Base-by-base conservation (phyloP, 768 basidiomycete genomes). In the Multifurca ochricompacta region DNA sequence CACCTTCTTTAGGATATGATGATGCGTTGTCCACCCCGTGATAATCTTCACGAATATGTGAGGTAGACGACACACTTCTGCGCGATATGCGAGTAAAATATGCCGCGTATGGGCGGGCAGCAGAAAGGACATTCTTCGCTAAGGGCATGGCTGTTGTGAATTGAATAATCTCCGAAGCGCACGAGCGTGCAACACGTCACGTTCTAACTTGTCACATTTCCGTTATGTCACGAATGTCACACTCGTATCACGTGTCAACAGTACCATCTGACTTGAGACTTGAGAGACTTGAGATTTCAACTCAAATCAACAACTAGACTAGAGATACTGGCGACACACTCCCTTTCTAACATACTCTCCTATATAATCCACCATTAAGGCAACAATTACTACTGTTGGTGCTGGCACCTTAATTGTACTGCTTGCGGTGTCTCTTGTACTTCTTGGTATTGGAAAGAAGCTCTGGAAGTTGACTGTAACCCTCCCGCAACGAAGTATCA, bases 1-100 rank as follows among this genome's bases (percentile, higher is more conserved):
- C 53, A 83, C 87, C 78, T 77, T 89, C 85, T 54, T 72, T 70
- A 19, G 76, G 73, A 65, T 81, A 80, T 7, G 76, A 71, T 18
- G 73, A 69, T 30, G 68, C 68, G 27, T 74, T 69, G 60, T 70
- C 68, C 50, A 71, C 66, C 42, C 74, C 68, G 54, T 79, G 72
- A 51, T 74, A 62, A 58, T 75, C 68, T 62, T 73, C 67, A 50
- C 70, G 56, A 31, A 27, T 34, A 48, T 59, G 50, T 9, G 56
- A 48, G 8, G 11, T 28, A 14, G 62, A 64, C 48, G 61, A 65
- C 40, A 36, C 57, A 58, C 39, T 54, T 64, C 55, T 73, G 62
- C n/a, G 77, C 45, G 52, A 51, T 23, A 31, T 36, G 37, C 42
- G 47, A 16, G 51, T 19, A 25, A 53, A 3, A 34, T 19, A 23